Percentiles rank a stretch among this genome's conserved stretches.
phyloP scores from a whole-genome alignment of 192 early-diverging fungal genomes.

The Entomortierella beljakovae region DNA sequence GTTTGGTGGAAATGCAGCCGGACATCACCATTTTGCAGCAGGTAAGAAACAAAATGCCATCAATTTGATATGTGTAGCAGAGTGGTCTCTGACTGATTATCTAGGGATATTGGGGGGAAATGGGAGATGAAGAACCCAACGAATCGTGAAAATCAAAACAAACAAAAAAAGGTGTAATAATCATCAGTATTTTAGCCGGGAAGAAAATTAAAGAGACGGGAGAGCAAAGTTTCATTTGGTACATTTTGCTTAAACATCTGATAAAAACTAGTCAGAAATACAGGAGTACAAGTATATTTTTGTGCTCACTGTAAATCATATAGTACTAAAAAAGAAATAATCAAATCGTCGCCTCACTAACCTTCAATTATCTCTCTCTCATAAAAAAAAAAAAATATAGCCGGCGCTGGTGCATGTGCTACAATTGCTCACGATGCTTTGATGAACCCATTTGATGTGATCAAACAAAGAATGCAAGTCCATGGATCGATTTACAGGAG shows the following conservation, averaged over 20 bases:
- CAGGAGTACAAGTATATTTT: no score
- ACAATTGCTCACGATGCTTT: conserved; percentile 89
- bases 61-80: background rate
- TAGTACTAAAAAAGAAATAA: background rate
- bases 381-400: no score
- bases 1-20: conserved; percentile 68
- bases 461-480: conserved; percentile 98
- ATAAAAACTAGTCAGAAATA: no score
- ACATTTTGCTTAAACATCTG: no score
- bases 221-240: no score
- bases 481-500: conserved; percentile 76
- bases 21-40: conserved; percentile 72
- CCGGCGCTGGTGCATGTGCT: conserved; percentile 90
- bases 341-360: background rate
- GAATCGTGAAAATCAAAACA: no score
- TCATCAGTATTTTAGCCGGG: no score
- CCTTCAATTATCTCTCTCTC: background rate
- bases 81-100: background rate
- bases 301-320: no score
- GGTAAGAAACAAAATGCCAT: conserved; percentile 44
- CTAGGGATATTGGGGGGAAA: background rate
- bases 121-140: background rate
- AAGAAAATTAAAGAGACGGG: no score
- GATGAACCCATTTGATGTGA: conserved; percentile 97
- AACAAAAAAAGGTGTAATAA: no score